These are phyloP conservation scores for Cryptococcus maquisensis DNA, from an alignment of 1,284 basidiomycete genomes.

Conservation along the genomic window DNA sequence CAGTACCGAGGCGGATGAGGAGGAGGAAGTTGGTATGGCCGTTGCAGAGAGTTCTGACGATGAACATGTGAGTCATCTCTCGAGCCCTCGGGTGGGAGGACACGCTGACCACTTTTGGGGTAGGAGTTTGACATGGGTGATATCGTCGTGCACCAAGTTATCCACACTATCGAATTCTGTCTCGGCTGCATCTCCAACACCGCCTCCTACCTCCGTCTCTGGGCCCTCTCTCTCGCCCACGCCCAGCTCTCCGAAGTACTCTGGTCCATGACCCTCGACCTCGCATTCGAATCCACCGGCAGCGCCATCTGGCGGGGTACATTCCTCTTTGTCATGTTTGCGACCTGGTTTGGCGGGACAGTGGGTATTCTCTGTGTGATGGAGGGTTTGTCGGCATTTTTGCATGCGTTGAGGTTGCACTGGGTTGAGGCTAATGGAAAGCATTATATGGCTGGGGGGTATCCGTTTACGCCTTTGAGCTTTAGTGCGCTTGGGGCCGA, in stretches of 20 bases:
- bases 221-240: slow-evolving; percentile 97
- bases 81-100: not conserved
- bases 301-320: slow-evolving; percentile 49
- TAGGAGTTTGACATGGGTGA: slow-evolving; percentile 82
- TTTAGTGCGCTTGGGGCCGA: slow-evolving; percentile 30
- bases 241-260: slow-evolving; percentile 95
- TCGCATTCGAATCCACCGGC: slow-evolving; percentile 54
- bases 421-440: slow-evolving; percentile 98
- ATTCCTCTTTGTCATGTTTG: slow-evolving; percentile 62
- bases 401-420: slow-evolving; percentile 93
- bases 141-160: slow-evolving; percentile 92
- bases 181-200: slow-evolving; percentile 99
- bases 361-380: slow-evolving; percentile 79
- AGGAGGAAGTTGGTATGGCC: slow-evolving; percentile 74
- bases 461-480: slow-evolving; percentile 51
- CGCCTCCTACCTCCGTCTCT: slow-evolving; percentile 96
- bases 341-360: slow-evolving; percentile 78
- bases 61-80: slow-evolving; percentile 45
- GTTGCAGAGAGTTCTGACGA: slow-evolving; percentile 60
- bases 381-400: slow-evolving; percentile 92
- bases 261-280: slow-evolving; percentile 76
- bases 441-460: slow-evolving; percentile 86
- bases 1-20: slow-evolving; percentile 61
- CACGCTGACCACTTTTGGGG: slow-evolving; percentile 45
- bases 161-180: slow-evolving; percentile 98